These are phyloP conservation scores for Striga hermonthica DNA, from an alignment of 305 asterid species.

Conservation along the genomic window DNA sequence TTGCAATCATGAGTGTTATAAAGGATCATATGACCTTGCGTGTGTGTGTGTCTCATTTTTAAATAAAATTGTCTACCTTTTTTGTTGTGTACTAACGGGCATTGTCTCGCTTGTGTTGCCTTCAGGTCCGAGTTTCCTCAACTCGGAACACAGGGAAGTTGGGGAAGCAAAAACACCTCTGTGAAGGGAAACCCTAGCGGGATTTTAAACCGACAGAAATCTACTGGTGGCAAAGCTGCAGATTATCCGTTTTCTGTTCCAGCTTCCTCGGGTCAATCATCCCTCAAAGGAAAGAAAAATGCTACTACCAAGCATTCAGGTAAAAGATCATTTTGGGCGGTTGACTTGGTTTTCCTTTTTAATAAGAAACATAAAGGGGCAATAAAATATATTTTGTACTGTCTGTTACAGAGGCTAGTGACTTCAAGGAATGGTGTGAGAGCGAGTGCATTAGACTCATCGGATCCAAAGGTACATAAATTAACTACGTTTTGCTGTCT, in stretches of 20 bases:
- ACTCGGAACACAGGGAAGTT: slow-evolving; percentile 50
- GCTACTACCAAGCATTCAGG: slow-evolving; percentile 64
- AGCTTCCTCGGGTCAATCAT: slow-evolving; percentile 48
- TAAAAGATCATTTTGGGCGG: slow-evolving; percentile 12
- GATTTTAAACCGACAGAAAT: slow-evolving; percentile 58
- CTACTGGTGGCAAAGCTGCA: slow-evolving; percentile 46
- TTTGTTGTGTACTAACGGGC: too few species aligned
- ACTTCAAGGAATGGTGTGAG: slow-evolving; percentile 92
- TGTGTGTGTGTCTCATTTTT: too few species aligned
- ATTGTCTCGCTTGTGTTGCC: too few species aligned
- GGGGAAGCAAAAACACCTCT: slow-evolving; percentile 59
- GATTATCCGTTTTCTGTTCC: slow-evolving; percentile 39
- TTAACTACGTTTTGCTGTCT: too few species aligned
- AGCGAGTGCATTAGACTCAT: slow-evolving; percentile 75
- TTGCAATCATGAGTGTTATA: too few species aligned
- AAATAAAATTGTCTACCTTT: too few species aligned
- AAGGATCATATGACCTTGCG: too few species aligned
- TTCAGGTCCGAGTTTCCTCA: slow-evolving; percentile 67
- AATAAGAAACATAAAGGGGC: too few species aligned
- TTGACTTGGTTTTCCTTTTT: too few species aligned
- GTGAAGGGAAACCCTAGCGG: slow-evolving; percentile 54
- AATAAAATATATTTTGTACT: slow-evolving; percentile 4
- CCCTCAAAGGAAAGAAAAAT: slow-evolving; percentile 52
- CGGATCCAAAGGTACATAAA: slow-evolving; percentile 58
- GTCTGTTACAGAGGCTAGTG: slow-evolving; percentile 71